A percentile compares a stretch with the other conserved stretches of the same genome.
Evolutionary conservation across 164 flowering plant genomes (phyloP).

Genomic region (Taxillus chinensis): DNA sequence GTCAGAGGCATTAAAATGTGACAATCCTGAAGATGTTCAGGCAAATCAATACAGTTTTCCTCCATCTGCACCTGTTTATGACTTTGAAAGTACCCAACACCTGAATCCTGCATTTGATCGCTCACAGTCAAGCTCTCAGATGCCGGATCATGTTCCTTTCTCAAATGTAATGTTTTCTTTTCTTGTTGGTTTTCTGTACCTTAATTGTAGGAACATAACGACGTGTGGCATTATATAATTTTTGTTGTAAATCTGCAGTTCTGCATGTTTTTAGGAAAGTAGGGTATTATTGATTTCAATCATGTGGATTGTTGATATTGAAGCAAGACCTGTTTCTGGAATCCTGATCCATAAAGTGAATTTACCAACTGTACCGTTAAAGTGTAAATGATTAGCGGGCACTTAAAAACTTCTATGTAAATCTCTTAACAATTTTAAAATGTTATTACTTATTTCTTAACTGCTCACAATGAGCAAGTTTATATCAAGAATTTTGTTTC

Average conservation of each 20-base stretch:
- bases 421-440: no score
- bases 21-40: constrained; percentile 37
- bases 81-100: constrained; percentile 52
- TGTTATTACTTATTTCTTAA: no score
- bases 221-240: not conserved
- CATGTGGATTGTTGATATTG: not conserved
- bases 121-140: constrained; percentile 52
- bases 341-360: no score
- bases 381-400: no score
- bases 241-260: not conserved
- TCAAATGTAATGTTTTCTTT: constrained; percentile 40
- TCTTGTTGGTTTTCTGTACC: no score
- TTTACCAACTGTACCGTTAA: no score
- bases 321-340: not conserved
- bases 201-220: no score
- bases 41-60: constrained; percentile 55
- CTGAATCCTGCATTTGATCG: constrained; percentile 39
- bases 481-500: no score
- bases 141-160: constrained; percentile 59
- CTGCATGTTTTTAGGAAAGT: not conserved
- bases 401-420: no score
- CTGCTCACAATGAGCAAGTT: no score
- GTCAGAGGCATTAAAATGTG: constrained; percentile 55
- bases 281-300: not conserved
- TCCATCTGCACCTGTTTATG: constrained; percentile 52